These are phyloP conservation scores for Camellia sinensis DNA, from an alignment of 148 eudicot species.

Conservation along the genomic window DNA sequence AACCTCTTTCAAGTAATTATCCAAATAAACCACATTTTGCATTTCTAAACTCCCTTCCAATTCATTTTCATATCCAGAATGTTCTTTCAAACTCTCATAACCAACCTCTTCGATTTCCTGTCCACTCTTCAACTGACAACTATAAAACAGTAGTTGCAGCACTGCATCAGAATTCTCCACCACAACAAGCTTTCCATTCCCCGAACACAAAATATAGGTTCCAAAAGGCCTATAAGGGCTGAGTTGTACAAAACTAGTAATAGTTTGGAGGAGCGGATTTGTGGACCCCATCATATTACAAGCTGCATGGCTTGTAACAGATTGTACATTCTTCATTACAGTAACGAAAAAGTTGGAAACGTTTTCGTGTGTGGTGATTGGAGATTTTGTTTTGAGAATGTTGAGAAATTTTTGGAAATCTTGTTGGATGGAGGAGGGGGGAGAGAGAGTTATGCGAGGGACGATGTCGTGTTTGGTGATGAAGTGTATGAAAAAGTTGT, in stretches of 20 bases:
- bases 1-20: conserved; percentile 41
- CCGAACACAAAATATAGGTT: conserved; percentile 57
- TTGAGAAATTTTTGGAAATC: conserved; percentile 40
- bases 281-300: conserved; percentile 72
- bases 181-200: conserved; percentile 50
- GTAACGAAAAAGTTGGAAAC: conserved; percentile 31
- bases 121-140: conserved; percentile 49
- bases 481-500: conserved; percentile 59
- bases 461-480: conserved; percentile 66
- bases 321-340: conserved; percentile 51
- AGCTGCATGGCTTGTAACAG: conserved; percentile 64
- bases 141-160: conserved; percentile 62
- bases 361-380: conserved; percentile 21
- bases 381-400: conserved; percentile 48
- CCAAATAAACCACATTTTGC: conserved; percentile 47
- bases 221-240: conserved; percentile 96
- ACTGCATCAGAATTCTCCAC: conserved; percentile 71
- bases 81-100: conserved; percentile 48
- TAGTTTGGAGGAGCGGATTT: conserved; percentile 52
- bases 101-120: conserved; percentile 46
- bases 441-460: conserved; percentile 68
- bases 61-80: conserved; percentile 53
- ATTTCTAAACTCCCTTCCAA: conserved; percentile 39
- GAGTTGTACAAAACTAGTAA: conserved; percentile 48
- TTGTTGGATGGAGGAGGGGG: conserved; percentile 41